These are phyloP conservation scores for Limtongia smithiae DNA, from an alignment of 805 yeast species.

Conservation along the genomic window DNA sequence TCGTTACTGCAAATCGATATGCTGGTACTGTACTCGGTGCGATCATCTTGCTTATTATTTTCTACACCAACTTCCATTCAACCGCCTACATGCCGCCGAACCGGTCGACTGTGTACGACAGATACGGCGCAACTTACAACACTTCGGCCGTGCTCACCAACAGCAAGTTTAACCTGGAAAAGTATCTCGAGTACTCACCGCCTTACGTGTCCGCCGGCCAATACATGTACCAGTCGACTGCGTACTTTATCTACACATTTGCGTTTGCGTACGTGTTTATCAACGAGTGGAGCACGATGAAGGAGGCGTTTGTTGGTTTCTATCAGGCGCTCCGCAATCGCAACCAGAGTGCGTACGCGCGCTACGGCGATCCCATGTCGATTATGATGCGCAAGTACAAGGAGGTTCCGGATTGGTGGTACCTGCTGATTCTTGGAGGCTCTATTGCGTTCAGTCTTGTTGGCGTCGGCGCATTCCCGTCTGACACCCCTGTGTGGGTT, in stretches of 20 bases:
- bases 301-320: constrained; percentile 55
- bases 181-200: constrained; percentile 18
- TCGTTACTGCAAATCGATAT: constrained; percentile 43
- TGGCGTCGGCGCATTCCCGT: constrained; percentile 35
- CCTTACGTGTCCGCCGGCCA: constrained; percentile 40
- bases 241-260: constrained; percentile 50
- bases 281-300: constrained; percentile 54
- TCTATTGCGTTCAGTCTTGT: constrained; percentile 37
- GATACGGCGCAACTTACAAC: constrained; percentile 40
- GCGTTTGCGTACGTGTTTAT: constrained; percentile 63
- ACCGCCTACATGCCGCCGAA: constrained; percentile 44
- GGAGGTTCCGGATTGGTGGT: constrained; percentile 53
- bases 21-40: constrained; percentile 47
- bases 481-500: constrained; percentile 59
- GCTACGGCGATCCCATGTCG: constrained; percentile 33
- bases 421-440: constrained; percentile 41
- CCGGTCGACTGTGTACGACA: constrained; percentile 43
- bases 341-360: constrained; percentile 55
- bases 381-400: constrained; percentile 49
- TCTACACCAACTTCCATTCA: constrained; percentile 49
- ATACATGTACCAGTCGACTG: constrained; percentile 44
- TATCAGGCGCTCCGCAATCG: constrained; percentile 41
- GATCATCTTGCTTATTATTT: constrained; percentile 50
- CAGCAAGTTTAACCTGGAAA: constrained; percentile 26
- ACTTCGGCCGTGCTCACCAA: constrained; percentile 48